Base-by-base conservation (phyloP, 345 rosid genomes). In the Hypericum androsaemum region DNA sequence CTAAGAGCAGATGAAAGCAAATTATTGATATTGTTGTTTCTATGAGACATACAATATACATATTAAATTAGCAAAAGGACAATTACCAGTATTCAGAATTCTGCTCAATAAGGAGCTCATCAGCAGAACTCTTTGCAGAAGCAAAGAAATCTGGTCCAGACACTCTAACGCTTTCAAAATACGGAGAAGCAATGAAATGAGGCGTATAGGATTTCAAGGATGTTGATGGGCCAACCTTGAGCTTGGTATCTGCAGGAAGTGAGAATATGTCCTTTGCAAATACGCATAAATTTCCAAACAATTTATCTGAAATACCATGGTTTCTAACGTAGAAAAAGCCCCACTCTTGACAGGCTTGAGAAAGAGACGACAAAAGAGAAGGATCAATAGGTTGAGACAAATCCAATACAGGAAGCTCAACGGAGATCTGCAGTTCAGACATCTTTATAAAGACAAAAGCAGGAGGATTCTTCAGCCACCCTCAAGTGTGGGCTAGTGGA, bases 101-200 rank as follows among this genome's bases (percentile, higher is more conserved):
- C 40, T 60, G 65, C 16, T 77, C 77, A 32, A 61, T 59, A 22
- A 78, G 71, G 53, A 88, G 71, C 53, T 64, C 71, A 61, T 65
- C 73, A 12, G 73, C 75, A 41, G 80, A 82, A 61, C 66, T 68
- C 77, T 70, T 72, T 0, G 84, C 77, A 9, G 86, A 84, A 37
- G 59, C 36, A 32, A 72, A 69, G 75, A 82, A 88, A 60, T 82
- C 84, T 0, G 94, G 88, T 49, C 94, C 86, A 7, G 78, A 67
- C 12, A 88, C 81, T 17, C 69, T 58, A 7, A 88, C 67, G 66
- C 96, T 80, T 55, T 84, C 89, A 41, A 84, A 88, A 59, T 73
- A 88, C 12, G 94, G 94, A 37, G 88, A 88, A 28, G 94, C 96
- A 39, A 88, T 82, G 72, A 78, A 74, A 40, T 58, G 81, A 46